Evolutionary conservation across 495 filamentous ascomycete genomes (phyloP).

Genomic region (Aspergillus steynii): DNA sequence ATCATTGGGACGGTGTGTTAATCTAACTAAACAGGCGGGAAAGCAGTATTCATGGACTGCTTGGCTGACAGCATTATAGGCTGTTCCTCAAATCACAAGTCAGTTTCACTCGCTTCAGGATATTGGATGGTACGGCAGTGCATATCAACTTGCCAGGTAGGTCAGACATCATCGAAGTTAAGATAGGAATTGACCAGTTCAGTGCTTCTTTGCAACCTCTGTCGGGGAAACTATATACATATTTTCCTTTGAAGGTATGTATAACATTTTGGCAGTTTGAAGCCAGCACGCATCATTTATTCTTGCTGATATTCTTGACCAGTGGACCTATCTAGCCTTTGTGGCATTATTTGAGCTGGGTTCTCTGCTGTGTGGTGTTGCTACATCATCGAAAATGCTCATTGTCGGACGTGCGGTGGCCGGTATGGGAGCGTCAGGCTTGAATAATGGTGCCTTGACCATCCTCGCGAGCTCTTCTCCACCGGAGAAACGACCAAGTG

Average conservation of each 20-base stretch:
- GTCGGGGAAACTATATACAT: conserved; percentile 33
- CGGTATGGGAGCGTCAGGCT: conserved; percentile 35
- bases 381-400: conserved; percentile 35
- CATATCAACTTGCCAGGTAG: conserved; percentile 32
- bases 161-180: background rate
- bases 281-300: background rate
- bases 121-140: conserved; percentile 40
- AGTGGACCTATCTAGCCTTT: conserved; percentile 27
- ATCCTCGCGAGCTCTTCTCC: conserved; percentile 45
- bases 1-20: no score
- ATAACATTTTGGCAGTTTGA: background rate
- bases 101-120: conserved; percentile 34
- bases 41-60: no score
- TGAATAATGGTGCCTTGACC: conserved; percentile 49
- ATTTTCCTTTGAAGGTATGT: conserved; percentile 33
- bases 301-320: background rate
- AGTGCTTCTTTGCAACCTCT: conserved; percentile 34
- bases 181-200: background rate
- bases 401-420: conserved; percentile 41
- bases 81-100: conserved; percentile 28
- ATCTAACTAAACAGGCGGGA: no score
- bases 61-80: conserved; percentile 8
- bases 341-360: conserved; percentile 37
- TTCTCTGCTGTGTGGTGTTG: conserved; percentile 35
- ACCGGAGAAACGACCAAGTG: conserved; percentile 34